Base-by-base conservation (phyloP, 768 basidiomycete genomes). In the Naematelia aurantialba region DNA sequence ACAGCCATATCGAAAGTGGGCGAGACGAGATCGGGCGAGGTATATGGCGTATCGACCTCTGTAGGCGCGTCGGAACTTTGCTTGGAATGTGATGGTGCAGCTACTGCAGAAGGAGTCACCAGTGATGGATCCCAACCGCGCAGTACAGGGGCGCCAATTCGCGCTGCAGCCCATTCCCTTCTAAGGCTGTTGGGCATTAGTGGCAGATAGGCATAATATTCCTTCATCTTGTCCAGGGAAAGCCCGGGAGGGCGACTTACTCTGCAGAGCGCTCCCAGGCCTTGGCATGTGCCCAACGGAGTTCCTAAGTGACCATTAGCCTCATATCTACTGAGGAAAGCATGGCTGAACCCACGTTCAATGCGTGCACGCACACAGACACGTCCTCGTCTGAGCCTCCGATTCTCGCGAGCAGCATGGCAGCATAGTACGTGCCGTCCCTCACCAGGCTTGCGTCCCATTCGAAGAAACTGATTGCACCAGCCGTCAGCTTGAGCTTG, bases 401-500 rank as follows among this genome's bases (percentile, higher is more conserved):
- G 58, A 83, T 85, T 31, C 78, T 68, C 0, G 88, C 88, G 4
- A 89, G 82, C 39, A 91, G 78, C 61, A 87, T 83, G 1, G 85
- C 90, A 2, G 89, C 89, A 67, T 87, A 93, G 81, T 87, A 94
- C 68, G 87, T 89, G 2, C 92, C 92, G 67, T 94, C 91, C 65
- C 89, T 84, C 54, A 92, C 85, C 3, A 93, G 81, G 19, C 87
- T 87, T 1, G 90, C 84, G 72, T 97, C 92, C 81, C 87, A 93
- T 66, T 82, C 82, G 71, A 96, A 91, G 65, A 94, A 83, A 12
- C 81, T 80, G 21, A 14, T 17, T 17, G 17, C 8, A 39, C 34
- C 8, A 39, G 34, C 11, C 21, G 26, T 55, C 45, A 60, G 49
- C 54, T 51, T 39, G n/a, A 59, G 31, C 56, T 57, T 39, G 2